Evolutionary conservation across 192 early-diverging fungal genomes (phyloP).

Genomic region (Gorgonomyces haynaldii): DNA sequence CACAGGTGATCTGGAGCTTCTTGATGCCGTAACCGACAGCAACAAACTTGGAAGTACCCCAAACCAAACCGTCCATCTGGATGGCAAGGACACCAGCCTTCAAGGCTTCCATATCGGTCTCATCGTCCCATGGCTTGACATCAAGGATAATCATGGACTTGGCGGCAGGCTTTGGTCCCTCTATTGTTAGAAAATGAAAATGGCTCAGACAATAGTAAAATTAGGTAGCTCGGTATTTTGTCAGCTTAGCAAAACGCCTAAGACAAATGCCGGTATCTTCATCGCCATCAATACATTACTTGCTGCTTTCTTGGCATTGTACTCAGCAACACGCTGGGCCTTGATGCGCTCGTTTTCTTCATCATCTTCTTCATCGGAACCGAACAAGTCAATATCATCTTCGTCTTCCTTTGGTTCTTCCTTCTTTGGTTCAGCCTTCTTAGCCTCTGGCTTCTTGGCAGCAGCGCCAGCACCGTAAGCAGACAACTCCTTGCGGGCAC

Average conservation of each 20-base stretch:
- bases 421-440: slow-evolving; percentile 28
- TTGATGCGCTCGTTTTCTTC: slow-evolving; percentile 81
- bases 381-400: slow-evolving; percentile 92
- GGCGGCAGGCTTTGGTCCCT: slow-evolving; percentile 66
- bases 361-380: slow-evolving; percentile 86
- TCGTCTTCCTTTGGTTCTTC: slow-evolving; percentile 80
- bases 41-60: slow-evolving; percentile 68
- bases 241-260: slow-evolving; percentile 8
- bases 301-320: slow-evolving; percentile 78
- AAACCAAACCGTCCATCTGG: slow-evolving; percentile 77
- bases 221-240: not conserved
- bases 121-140: slow-evolving; percentile 98
- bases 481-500: slow-evolving; percentile 33
- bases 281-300: slow-evolving; percentile 37
- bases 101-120: slow-evolving; percentile 71
- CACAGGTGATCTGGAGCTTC: slow-evolving; percentile 88
- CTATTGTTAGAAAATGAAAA: not conserved
- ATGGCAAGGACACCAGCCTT: slow-evolving; percentile 62
- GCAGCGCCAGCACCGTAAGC: slow-evolving; percentile 25
- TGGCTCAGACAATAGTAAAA: not conserved
- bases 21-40: slow-evolving; percentile 90
- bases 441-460: slow-evolving; percentile 34
- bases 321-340: slow-evolving; percentile 79
- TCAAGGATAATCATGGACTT: slow-evolving; percentile 89
- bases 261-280: slow-evolving; percentile 1